Conservation (phyloP, 139 green algal species). For the Micractinium sp. region DNA sequence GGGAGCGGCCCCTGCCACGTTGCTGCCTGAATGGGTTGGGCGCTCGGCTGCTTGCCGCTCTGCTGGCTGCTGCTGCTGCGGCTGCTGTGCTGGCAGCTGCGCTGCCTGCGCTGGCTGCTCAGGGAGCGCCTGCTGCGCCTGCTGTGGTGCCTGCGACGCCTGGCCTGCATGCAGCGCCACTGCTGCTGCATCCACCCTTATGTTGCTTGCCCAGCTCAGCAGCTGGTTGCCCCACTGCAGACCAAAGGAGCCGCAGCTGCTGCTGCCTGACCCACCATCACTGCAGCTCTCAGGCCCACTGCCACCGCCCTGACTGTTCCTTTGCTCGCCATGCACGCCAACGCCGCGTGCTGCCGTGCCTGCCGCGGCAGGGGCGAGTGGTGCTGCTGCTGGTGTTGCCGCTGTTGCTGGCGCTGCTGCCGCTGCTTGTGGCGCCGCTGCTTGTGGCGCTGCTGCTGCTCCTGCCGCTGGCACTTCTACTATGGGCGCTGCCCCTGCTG, state of each 20-base stretch:
- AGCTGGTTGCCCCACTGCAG: conserved; percentile 46
- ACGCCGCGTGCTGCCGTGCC: not conserved
- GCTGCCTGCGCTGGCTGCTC: not conserved
- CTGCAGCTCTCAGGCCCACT: not conserved
- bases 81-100: conserved; percentile 3
- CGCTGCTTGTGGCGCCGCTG: not conserved
- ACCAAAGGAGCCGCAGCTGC: conserved; percentile 31
- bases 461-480: not conserved
- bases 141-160: not conserved
- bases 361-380: not conserved
- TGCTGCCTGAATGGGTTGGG: not conserved
- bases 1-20: not conserved
- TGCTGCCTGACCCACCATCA: not conserved
- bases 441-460: not conserved
- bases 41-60: not conserved
- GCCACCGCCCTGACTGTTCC: not conserved
- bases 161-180: not conserved
- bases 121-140: not conserved
- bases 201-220: conserved; percentile 30
- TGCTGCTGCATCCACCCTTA: not conserved
- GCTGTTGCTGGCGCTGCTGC: not conserved
- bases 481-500: not conserved
- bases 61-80: not conserved
- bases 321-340: not conserved
- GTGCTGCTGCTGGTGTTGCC: not conserved